phyloP scores from a whole-genome alignment of 441 rosid genomes.

The Pelargonium fulgidum region DNA sequence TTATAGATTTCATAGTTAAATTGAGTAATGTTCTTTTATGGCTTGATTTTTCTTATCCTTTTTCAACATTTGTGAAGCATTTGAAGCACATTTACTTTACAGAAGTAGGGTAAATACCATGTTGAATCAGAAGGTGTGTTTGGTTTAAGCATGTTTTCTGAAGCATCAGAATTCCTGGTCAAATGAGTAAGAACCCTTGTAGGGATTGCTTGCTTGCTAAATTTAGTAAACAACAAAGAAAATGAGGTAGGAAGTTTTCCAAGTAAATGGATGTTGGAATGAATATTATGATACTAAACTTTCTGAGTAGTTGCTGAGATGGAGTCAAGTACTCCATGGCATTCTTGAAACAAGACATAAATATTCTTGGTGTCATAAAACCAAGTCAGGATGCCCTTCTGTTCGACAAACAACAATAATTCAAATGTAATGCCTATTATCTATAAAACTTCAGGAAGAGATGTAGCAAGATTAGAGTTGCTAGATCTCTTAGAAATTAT shows the following conservation, averaged over 20 bases:
- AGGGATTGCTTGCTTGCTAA: neutral
- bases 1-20: neutral
- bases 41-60: neutral
- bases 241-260: neutral
- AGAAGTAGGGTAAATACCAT: constrained; percentile 7
- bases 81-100: neutral
- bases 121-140: neutral
- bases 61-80: neutral
- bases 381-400: neutral
- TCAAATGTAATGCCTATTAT: neutral
- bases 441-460: neutral
- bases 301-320: neutral
- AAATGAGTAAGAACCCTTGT: constrained; percentile 3
- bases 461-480: neutral
- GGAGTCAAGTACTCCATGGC: neutral
- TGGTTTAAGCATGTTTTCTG: neutral
- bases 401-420: neutral
- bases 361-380: neutral
- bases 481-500: neutral
- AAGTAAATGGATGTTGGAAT: neutral
- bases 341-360: neutral
- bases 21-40: neutral
- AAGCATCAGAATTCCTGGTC: neutral
- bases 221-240: neutral
- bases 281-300: neutral